Evolutionary conservation across 2,329 filamentous ascomycete genomes (phyloP), one percentile per base, ranked within the genome.

Genomic region (Penicillium sp.): DNA sequence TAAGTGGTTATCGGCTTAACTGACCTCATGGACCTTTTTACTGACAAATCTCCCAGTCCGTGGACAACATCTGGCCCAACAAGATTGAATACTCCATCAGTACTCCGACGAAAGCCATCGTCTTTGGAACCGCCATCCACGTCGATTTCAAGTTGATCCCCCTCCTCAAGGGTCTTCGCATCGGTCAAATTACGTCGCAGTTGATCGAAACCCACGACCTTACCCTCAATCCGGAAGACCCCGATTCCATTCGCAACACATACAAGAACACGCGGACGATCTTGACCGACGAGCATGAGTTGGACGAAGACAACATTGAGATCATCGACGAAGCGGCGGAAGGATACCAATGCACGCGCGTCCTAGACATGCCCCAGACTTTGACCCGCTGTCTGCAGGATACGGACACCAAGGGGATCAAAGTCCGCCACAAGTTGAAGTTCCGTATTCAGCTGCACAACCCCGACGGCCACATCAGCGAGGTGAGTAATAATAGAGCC

Each of bases 11-110:
- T 29, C 29, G 34, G 50, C 33, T 8, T 19, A 27, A 48, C 23
- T 36, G 34, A 25, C 11, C 4, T 33, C 11, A 33, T 15, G 29
- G 29, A 27, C 5, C 15, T 15, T 49, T 41, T 44, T 36, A 47
- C 65, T 69, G 50, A 70, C 61, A 33, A 25, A 19, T 44, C 52
- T n/a, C 53, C 23, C 56, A 84, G 79, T 82, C 90, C 61, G 92
- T 97, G 62, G 92, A 97, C 75, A 97, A 97, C 70, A 89, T 96
- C 62, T 99, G 94, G 94, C 90, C 92, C 6, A 94, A 96, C 79
- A 99, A 99, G 80, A 85, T 97, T 66, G 91, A 96, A 72, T 99
- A 99, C 77, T 93, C 91, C 31, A 92, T 99, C 61, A 86, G 91
- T 57, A 90, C 96, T 11, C 93, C 94, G 0, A 92, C 91, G 69